phyloP scores from a whole-genome alignment of 371 early-diverging fungal species.

The Circinella minor region DNA sequence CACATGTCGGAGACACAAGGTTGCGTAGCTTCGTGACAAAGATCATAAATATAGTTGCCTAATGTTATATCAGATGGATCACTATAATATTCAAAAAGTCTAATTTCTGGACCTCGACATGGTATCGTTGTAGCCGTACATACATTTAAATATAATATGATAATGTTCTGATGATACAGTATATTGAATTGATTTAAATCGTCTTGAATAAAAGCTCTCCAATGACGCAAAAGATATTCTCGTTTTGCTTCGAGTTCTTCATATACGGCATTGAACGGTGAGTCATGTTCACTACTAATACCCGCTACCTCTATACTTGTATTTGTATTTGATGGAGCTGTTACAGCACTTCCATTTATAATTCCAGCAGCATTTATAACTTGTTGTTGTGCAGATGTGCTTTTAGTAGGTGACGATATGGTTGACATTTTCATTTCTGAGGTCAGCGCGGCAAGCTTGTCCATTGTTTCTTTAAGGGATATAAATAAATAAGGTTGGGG shows the following conservation, averaged over 20 bases:
- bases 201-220: conserved; percentile 63
- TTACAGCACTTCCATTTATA: not conserved
- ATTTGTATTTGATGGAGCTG: not conserved
- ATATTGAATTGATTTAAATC: conserved; percentile 66
- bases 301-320: not conserved
- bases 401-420: conserved; percentile 31
- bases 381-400: conserved; percentile 28
- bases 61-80: conserved; percentile 84
- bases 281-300: not conserved
- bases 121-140: conserved; percentile 70
- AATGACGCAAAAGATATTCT: conserved; percentile 53
- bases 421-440: conserved; percentile 14
- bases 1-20: conserved; percentile 79
- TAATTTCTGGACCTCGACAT: conserved; percentile 81
- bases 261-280: conserved; percentile 36
- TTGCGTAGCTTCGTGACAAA: conserved; percentile 72
- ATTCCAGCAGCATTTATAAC: not conserved
- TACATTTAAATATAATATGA: conserved; percentile 75
- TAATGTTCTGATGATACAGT: conserved; percentile 76
- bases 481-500: conserved; percentile 84
- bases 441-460: conserved; percentile 33
- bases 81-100: conserved; percentile 84
- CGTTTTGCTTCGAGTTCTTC: conserved; percentile 54
- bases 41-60: conserved; percentile 87
- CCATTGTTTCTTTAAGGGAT: conserved; percentile 69